Evolutionary conservation across 164 flowering plant species (phyloP), one percentile per base, ranked within the genome.

Genomic region (Annona squamosa): DNA sequence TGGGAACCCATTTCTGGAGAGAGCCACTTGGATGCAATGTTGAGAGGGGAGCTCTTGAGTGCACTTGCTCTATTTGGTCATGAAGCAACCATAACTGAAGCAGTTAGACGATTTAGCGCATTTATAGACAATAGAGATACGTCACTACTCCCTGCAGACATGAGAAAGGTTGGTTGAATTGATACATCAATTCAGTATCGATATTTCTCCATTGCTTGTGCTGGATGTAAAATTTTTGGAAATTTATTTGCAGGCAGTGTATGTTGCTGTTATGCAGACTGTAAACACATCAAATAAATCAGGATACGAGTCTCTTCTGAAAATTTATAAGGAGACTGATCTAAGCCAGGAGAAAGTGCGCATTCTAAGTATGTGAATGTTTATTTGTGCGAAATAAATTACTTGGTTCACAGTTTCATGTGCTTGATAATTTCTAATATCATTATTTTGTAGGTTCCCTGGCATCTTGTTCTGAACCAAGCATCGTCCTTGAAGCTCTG

Each of bases 341-440:
- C 85, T 90, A 37, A 90, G 94, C 86, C 97, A 91, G 82, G 98
- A 93, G 81, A 91, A 93, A 85, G 85, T 84, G 3, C 89, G 93
- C 48, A 86, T 93, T 73, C 67, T 93, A 81, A 76, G 98, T 93
- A 84, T 72, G 74, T 67, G 48, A 41, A 44, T 4, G 3, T 68
- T 59, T 18, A 48, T 82, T 92, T 10, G 2, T 57, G 5, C 1
- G 12, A 26, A 26, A 10, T 4, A 46, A 43, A 70, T 43, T 43
- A 65, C 37, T 45, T 71, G 26, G 12, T 16, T 41, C 46, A n/a
- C 4, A 47, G 4, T 71, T 71, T 45, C 13, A 37, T n/a, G 13
- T 61, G 43, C 19, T 37, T 41, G 3, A 68, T 18, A 19, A 9
- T 17, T 17, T 19, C 13, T 75, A 19, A 67, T 48, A 52, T 57